Conservation (phyloP, 129 eudicot genomes). For the Erigeron canadensis region DNA sequence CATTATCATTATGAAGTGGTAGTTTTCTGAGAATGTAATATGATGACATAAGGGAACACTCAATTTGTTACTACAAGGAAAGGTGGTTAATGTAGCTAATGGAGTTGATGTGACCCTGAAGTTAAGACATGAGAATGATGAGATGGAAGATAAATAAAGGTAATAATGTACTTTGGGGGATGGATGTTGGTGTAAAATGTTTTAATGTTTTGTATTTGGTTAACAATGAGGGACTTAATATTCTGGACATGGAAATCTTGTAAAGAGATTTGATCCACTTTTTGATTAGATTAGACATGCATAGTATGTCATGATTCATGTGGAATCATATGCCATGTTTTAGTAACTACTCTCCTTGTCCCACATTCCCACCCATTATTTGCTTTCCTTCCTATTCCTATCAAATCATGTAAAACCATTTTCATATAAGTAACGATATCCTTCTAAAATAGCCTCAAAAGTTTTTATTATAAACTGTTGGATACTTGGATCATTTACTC, state of each 20-base stretch:
- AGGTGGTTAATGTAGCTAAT: conserved; percentile 14
- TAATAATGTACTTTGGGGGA: conserved; percentile 6
- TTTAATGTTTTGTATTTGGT: conserved; percentile 30
- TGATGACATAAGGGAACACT: no score
- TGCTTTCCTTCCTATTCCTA: conserved; percentile 4
- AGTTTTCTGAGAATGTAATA: no score
- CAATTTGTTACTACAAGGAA: background rate
- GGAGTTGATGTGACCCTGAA: conserved; percentile 25
- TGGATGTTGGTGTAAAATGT: conserved; percentile 15
- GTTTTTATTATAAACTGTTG: no score
- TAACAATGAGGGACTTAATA: conserved; percentile 19
- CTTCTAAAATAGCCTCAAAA: no score
- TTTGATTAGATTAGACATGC: conserved; percentile 35
- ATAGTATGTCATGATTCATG: conserved; percentile 21
- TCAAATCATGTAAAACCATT: background rate
- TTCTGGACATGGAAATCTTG: conserved; percentile 37
- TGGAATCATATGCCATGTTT: conserved; percentile 46
- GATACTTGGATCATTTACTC: no score
- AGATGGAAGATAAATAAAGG: conserved; percentile 13
- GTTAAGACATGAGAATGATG: conserved; percentile 29
- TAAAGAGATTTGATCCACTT: conserved; percentile 43
- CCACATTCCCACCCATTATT: conserved; percentile 21
- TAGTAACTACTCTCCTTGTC: conserved; percentile 32
- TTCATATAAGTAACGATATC: background rate
- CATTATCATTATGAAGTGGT: no score